A percentile compares a stretch with the other conserved stretches of the same genome.
These are phyloP conservation scores for Elaphomyces granulatus DNA, from an alignment of 495 filamentous ascomycete species.

Conservation along the genomic window DNA sequence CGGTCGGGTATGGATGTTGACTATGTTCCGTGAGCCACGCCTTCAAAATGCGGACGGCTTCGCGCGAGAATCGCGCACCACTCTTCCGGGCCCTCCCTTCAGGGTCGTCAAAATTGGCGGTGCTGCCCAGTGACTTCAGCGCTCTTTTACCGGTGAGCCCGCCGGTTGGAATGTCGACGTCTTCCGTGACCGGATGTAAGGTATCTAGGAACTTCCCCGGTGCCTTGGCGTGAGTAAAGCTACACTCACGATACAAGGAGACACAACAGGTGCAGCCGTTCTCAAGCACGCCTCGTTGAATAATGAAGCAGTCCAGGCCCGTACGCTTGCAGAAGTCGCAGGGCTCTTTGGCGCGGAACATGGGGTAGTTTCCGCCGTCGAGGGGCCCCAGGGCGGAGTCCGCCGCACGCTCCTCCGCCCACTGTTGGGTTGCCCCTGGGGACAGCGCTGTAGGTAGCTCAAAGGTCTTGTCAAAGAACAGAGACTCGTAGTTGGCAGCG, in stretches of 20 bases:
- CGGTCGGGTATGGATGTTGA: conserved; percentile 67
- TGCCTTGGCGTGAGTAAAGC: conserved; percentile 42
- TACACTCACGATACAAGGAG: conserved; percentile 59
- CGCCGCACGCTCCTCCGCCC: conserved; percentile 1
- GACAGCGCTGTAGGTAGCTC: conserved; percentile 15
- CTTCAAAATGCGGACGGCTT: conserved; percentile 60
- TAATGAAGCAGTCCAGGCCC: conserved; percentile 62
- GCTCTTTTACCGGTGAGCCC: conserved; percentile 25
- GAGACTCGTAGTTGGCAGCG: conserved; percentile 20
- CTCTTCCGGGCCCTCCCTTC: conserved; percentile 15
- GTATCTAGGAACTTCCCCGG: conserved; percentile 36
- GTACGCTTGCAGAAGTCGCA: conserved; percentile 59
- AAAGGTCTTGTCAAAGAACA: conserved; percentile 26
- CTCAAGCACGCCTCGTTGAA: conserved; percentile 50
- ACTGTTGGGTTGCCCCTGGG: conserved; percentile 5
- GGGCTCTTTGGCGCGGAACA: conserved; percentile 36
- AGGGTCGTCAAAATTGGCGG: conserved; percentile 20
- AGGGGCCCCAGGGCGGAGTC: conserved; percentile 18
- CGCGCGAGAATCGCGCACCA: conserved; percentile 36
- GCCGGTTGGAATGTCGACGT: conserved; percentile 24
- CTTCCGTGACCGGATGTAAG: conserved; percentile 36
- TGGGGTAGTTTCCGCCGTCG: conserved; percentile 30
- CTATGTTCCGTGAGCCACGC: conserved; percentile 62
- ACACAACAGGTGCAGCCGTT: conserved; percentile 66
- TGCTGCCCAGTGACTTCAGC: conserved; percentile 28